Evolutionary conservation across 2,329 filamentous ascomycete genomes (phyloP), one percentile per base, ranked within the genome.

Genomic region (Orbilia ellipsospora): DNA sequence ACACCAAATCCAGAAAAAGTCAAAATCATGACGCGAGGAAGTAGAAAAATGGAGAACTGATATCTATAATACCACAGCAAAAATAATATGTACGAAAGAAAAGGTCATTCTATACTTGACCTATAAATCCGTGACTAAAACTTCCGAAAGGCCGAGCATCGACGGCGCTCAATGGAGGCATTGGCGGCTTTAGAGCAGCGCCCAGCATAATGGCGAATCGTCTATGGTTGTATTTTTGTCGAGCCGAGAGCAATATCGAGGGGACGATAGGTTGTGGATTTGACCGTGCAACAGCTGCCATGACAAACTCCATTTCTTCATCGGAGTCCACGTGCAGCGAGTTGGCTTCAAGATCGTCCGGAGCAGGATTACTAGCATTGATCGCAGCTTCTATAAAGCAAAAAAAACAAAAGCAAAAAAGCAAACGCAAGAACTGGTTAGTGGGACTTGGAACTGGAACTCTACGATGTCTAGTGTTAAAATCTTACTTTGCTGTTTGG

Each of bases 281-380:
- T 84, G 92, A 93, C 64, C 89, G 88, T 23, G 89, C 86, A 64
- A 94, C 87, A 6, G 92, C 92, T 36, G 87, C 86, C 93, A 98
- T 97, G 61, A 98, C 92, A 0, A 90, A 87, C 57, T 93, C 90
- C 60, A 92, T 93, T 83, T 99, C 95, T 84, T 98, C 95, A 81
- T 99, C 95, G 1, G 92, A 95, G 82, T 99, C 95, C 44, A 99
- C 88, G 0, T 92, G 91, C 1, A 89, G 92, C 4, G 89, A 89
- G 76, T 92, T 92, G 69, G 88, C 88, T 55, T 96, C 92, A 79
- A 94, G 88, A 74, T 94, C 92, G 77, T 97, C 93, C 79, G 94
- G 92, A 16, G 95, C 84, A 1, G 93, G 94, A 0, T 94, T 94
- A 81, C 96, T 96, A 67, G 95, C 94, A 81, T 98, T 94, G 78